Evolutionary conservation across 2,329 filamentous ascomycete species (phyloP), one percentile per base, ranked within the genome.

Genomic region (Verticillium alfalfae): DNA sequence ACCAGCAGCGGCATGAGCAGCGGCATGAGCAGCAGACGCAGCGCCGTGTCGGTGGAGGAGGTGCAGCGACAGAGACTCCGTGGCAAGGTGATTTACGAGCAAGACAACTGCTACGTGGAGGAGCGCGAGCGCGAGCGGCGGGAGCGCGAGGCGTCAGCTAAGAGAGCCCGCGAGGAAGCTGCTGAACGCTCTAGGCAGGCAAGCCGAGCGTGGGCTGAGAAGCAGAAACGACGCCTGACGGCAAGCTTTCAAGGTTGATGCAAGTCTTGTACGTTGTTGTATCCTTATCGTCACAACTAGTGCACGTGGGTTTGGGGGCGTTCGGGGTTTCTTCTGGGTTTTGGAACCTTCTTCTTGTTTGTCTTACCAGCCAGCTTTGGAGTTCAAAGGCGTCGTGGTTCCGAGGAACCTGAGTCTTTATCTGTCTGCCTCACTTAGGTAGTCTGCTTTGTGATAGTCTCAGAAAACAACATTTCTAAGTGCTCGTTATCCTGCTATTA

Each of bases 171-270:
- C 55, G 81, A 86, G 67, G 78, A 86, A 67, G 86, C 86, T 31
- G 85, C 86, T 10, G 85, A 88, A 71, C 79, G 83, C 67, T 85
- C 84, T 60, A 79, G 86, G 60, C 77, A 79, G 69, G 79, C 83
- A 62, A 84, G 84, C 66, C 80, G 85, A 38, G 83, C 87, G 67
- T 88, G 86, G 85, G 85, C 85, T 12, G 84, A 87, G 69, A 86
- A 81, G 72, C 82, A 84, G 69, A 77, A 77, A 41, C 75, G 71
- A 18, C 22, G 34, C 12, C 54, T 49, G 45, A 49, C 45, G 45
- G 45, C 45, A 18, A 49, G 45, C 45, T 26, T 49, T 9, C n/a
- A 49, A 18, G 45, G 39, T 15, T 45, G 39, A 45, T n/a, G 39
- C n/a, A 16, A 12, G 12, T n/a, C 45, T 9, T 49, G 39, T 13